A percentile compares a stretch with the other conserved stretches of the same genome.
These are phyloP conservation scores for Eremothecium coryli DNA, from an alignment of 1,139 yeast species.

Conservation along the genomic window DNA sequence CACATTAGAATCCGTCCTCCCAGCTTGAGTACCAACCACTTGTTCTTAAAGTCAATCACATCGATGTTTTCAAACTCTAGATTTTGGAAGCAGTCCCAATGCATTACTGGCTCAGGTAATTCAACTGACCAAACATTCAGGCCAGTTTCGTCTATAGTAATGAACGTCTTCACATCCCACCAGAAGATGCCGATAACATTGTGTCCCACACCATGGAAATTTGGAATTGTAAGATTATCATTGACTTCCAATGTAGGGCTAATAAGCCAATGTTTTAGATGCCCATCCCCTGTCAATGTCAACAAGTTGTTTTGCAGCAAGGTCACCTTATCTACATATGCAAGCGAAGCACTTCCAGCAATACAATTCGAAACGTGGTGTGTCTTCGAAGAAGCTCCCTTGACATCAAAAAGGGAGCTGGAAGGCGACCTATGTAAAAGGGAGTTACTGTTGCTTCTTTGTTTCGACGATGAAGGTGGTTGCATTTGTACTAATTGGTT, in stretches of 20 bases:
- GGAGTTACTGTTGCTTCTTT: not conserved
- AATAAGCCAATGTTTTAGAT: slow-evolving; percentile 17
- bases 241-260: slow-evolving; percentile 18
- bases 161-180: slow-evolving; percentile 18
- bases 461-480: slow-evolving; percentile 2
- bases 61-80: slow-evolving; percentile 13
- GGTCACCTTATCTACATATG: slow-evolving; percentile 13
- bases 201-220: slow-evolving; percentile 14
- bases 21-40: slow-evolving; percentile 19
- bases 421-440: not conserved
- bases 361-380: not conserved
- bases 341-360: slow-evolving; percentile 4
- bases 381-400: not conserved
- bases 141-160: slow-evolving; percentile 18
- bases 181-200: slow-evolving; percentile 18
- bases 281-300: slow-evolving; percentile 17
- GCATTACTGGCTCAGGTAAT: slow-evolving; percentile 11
- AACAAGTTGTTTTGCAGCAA: slow-evolving; percentile 19
- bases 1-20: slow-evolving; percentile 14
- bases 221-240: slow-evolving; percentile 10
- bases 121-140: slow-evolving; percentile 17
- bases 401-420: not conserved
- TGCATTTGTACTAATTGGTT: not conserved
- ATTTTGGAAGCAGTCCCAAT: slow-evolving; percentile 13
- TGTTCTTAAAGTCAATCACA: slow-evolving; percentile 23